Evolutionary conservation across 495 filamentous ascomycete species (phyloP), one percentile per base, ranked within the genome.

Genomic region (Hypoxylon lienhwacheense): DNA sequence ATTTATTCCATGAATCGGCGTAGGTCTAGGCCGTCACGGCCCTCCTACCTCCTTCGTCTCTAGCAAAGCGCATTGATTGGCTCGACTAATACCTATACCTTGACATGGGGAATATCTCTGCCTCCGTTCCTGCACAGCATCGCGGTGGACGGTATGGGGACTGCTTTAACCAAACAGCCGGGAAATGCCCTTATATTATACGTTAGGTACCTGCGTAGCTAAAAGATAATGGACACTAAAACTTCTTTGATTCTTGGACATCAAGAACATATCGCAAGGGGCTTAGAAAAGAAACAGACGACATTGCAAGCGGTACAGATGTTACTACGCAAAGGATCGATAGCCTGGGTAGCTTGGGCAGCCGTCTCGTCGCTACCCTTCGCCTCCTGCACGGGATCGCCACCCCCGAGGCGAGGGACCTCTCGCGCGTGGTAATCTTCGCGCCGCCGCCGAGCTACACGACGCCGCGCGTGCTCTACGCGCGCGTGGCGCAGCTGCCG

Each of bases 391-490:
- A 44, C 44, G 29, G 20, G 3, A 17, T 11, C 35, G 12, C 55
- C 42, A 43, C 19, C 29, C 48, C 48, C 11, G 31, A 7, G 5
- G 24, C 46, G 1, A 60, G 50, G 17, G 56, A 53, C 2, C 56
- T 60, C 25, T 54, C 56, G 11, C 24, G 17, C 4, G 56, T 60
- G 3, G 49, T 50, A n/a, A 32, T 60, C 10, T 60, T 37, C 11
- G 50, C 45, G 10, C 56, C 56, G 8, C 56, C 56, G 22, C 54
- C 56, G 0, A 48, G 16, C 1, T 60, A 60, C n/a, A 60, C 49
- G 5, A 66, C 71, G 17, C 77, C 77, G 0, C 60, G 70, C 22
- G 72, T 76, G 5, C 71, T 81, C 0, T 83, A 85, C 59, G 74
- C 79, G 10, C 77, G 81, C 12, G 73, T 72, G 0, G 70, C 74